Evolutionary conservation across 2,329 filamentous ascomycete species (phyloP).

Genomic region (Scytalidium sp.): DNA sequence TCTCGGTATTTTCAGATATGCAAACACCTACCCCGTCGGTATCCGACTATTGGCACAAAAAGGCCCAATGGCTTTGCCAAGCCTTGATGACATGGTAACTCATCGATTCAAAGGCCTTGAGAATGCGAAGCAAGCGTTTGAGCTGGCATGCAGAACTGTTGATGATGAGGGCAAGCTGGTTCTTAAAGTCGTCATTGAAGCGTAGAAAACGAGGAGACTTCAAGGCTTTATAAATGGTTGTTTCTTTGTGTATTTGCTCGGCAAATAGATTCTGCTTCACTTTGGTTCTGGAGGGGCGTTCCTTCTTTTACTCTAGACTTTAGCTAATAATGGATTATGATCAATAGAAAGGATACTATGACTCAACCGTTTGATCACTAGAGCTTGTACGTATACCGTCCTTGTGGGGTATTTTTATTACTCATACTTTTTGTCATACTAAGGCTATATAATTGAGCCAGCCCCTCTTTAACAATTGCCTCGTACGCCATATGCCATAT

Average conservation of each 20-base stretch:
- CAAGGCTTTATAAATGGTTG: too few relatives aligned
- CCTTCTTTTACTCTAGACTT: neutral
- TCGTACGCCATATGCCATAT: constrained; percentile 1
- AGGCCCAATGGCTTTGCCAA: constrained; percentile 47
- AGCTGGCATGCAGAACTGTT: constrained; percentile 65
- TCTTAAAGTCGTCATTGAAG: constrained; percentile 67
- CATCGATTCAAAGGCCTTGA: constrained; percentile 66
- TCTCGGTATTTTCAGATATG: constrained; percentile 74
- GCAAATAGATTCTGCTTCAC: too few relatives aligned
- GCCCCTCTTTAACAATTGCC: neutral
- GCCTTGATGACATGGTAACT: constrained; percentile 69
- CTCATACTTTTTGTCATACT: constrained; percentile 12
- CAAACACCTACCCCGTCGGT: constrained; percentile 72
- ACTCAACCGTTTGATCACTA: neutral
- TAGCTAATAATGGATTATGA: neutral
- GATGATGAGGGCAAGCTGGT: constrained; percentile 68
- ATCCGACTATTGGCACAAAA: constrained; percentile 56
- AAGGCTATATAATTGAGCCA: constrained; percentile 12
- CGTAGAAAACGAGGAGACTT: too few relatives aligned
- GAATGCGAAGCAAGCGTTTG: constrained; percentile 61
- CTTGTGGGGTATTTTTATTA: neutral
- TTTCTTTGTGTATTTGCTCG: too few relatives aligned
- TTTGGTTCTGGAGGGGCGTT: constrained; percentile 3
- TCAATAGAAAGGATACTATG: constrained; percentile 4
- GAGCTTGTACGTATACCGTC: neutral